These are phyloP conservation scores for Pinus tabuliformis DNA, from an alignment of 75 land plant species.

Conservation along the genomic window DNA sequence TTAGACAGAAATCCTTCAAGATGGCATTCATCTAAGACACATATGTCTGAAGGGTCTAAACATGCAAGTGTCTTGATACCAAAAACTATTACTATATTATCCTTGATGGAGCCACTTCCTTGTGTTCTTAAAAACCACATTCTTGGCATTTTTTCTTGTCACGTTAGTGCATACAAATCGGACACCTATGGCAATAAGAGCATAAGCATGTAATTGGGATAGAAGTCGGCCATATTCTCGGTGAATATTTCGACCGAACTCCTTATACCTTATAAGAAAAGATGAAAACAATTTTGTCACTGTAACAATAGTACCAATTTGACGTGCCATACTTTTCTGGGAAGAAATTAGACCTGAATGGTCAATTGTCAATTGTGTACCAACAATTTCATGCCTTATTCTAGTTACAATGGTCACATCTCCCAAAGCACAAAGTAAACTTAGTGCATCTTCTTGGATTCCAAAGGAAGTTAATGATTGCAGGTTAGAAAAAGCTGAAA, in stretches of 20 bases:
- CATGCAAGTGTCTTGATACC: too few relatives aligned
- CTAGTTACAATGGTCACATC: conserved; percentile 76
- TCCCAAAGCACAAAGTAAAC: conserved; percentile 81
- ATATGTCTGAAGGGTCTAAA: too few relatives aligned
- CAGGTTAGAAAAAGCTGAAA: conserved; percentile 77
- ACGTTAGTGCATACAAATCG: too few relatives aligned
- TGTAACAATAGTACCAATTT: conserved; percentile 86
- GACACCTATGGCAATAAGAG: too few relatives aligned
- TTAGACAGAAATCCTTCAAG: too few relatives aligned
- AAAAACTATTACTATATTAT: too few relatives aligned
- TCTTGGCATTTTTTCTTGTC: too few relatives aligned
- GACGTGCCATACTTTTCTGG: conserved; percentile 78
- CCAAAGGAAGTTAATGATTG: conserved; percentile 83
- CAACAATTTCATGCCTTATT: conserved; percentile 68
- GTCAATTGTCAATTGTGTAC: conserved; percentile 67
- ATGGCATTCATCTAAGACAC: too few relatives aligned
- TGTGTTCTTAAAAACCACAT: too few relatives aligned
- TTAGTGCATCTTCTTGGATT: conserved; percentile 92
- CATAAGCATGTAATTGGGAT: conserved; percentile 81
- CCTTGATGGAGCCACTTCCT: too few relatives aligned
- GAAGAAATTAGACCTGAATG: conserved; percentile 63
- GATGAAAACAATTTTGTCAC: conserved; percentile 75
- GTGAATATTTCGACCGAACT: conserved; percentile 81
- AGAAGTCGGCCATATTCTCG: conserved; percentile 87
- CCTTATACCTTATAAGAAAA: conserved; percentile 85